A percentile compares a stretch with the other conserved stretches of the same genome.
These are phyloP conservation scores for Neurospora sp. DNA, from an alignment of 495 filamentous ascomycete genomes.

Conservation along the genomic window DNA sequence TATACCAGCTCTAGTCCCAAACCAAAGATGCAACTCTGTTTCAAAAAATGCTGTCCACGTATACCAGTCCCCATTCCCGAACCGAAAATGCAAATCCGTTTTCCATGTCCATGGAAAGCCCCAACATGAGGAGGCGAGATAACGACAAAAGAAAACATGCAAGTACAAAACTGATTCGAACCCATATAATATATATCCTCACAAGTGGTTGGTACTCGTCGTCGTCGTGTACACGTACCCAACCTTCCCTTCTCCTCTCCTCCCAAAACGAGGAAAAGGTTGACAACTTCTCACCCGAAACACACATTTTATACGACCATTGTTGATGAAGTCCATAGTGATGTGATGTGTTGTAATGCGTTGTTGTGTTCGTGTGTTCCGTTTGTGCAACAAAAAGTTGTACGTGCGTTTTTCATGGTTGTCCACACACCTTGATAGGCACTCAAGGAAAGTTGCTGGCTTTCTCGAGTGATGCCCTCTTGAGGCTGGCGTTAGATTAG, in stretches of 20 bases:
- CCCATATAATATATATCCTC: neutral
- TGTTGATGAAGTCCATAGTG: neutral
- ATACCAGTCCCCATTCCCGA: neutral
- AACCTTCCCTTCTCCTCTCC: neutral
- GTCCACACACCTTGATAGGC: neutral
- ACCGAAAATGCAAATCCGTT: neutral
- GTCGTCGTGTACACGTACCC: neutral
- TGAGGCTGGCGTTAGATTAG: neutral
- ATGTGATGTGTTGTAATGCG: neutral
- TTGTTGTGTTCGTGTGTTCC: neutral
- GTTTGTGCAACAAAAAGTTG: neutral
- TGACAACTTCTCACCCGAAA: neutral
- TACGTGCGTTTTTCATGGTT: neutral
- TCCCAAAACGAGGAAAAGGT: neutral
- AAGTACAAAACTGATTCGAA: neutral
- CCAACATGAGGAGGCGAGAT: neutral
- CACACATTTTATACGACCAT: neutral
- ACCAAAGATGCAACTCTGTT: neutral
- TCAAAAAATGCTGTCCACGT: neutral
- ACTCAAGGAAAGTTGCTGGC: neutral
- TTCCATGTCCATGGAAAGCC: neutral
- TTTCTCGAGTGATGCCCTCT: neutral
- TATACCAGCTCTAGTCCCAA: neutral
- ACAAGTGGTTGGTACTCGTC: neutral
- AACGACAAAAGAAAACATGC: neutral